phyloP scores from a whole-genome alignment of 805 yeast genomes.

The Lipomyces orientalis region DNA sequence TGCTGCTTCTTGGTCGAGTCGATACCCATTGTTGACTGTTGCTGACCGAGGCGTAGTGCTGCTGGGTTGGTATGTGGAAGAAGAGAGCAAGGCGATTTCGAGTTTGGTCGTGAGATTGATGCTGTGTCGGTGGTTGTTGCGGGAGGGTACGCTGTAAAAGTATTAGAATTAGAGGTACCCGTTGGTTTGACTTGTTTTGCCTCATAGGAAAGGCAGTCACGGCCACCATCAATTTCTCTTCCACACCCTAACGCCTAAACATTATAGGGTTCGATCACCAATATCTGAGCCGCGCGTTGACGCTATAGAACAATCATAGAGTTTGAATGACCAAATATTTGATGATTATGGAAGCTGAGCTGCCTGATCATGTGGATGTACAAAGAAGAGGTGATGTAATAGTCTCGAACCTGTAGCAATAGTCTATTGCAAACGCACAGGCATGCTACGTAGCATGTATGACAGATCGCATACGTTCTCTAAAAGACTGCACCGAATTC shows the following conservation, averaged over 20 bases:
- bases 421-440: background rate
- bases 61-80: conserved; percentile 9
- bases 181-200: background rate
- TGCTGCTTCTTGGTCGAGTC: conserved; percentile 97
- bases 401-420: background rate
- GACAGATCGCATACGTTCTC: no score
- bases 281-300: background rate
- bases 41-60: background rate
- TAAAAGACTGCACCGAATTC: no score
- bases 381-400: background rate
- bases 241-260: background rate
- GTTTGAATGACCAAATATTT: no score
- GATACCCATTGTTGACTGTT: conserved; percentile 36
- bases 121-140: background rate
- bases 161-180: background rate
- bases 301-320: background rate
- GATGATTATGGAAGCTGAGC: no score
- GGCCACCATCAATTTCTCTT: background rate
- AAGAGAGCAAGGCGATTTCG: conserved; percentile 3
- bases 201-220: background rate
- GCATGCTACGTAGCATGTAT: no score
- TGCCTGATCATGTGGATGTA: background rate
- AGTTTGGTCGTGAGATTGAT: background rate
- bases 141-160: background rate
- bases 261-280: background rate